Conservation (phyloP, 2,329 filamentous ascomycete species). For the Diaporthe citrichinensis region DNA sequence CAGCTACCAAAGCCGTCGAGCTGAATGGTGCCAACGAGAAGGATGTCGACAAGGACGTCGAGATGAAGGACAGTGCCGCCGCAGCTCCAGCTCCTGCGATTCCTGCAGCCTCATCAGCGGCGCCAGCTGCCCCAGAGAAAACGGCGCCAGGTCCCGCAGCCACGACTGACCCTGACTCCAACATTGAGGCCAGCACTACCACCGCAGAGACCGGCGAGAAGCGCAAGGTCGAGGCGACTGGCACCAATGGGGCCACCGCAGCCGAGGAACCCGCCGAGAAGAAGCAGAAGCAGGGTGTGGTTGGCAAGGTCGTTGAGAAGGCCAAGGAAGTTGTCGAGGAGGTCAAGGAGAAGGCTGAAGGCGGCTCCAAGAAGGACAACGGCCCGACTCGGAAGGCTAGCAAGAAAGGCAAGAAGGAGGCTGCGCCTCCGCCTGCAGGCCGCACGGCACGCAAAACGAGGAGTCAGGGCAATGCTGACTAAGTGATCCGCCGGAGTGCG, state of each 20-base stretch:
- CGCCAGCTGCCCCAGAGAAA: conserved; percentile 16
- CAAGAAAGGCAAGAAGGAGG: conserved; percentile 46
- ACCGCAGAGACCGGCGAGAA: conserved; percentile 43
- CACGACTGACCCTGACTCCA: conserved; percentile 11
- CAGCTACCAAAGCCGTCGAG: conserved; percentile 8
- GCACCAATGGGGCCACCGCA: conserved; percentile 16
- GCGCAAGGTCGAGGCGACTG: conserved; percentile 44
- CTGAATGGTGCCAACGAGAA: conserved; percentile 12
- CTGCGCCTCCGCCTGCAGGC: conserved; percentile 48
- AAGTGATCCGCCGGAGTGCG: not conserved
- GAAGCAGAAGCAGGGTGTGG: conserved; percentile 37
- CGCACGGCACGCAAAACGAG: conserved; percentile 56
- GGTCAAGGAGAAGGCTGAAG: conserved; percentile 32
- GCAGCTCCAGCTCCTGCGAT: conserved; percentile 3
- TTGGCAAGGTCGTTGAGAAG: conserved; percentile 42
- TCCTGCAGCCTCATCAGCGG: conserved; percentile 1
- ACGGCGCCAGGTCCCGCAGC: conserved; percentile 11
- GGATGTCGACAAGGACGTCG: conserved; percentile 42
- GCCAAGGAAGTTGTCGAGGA: conserved; percentile 39
- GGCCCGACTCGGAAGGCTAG: conserved; percentile 44
- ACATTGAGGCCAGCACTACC: not conserved
- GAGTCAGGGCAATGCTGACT: conserved; percentile 51
- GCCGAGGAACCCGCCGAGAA: conserved; percentile 37
- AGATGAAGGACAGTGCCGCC: conserved; percentile 42
- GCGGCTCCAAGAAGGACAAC: conserved; percentile 26